These are phyloP conservation scores for Aureobasidium melanogenum DNA, from an alignment of 2,329 filamentous ascomycete species.

Conservation along the genomic window DNA sequence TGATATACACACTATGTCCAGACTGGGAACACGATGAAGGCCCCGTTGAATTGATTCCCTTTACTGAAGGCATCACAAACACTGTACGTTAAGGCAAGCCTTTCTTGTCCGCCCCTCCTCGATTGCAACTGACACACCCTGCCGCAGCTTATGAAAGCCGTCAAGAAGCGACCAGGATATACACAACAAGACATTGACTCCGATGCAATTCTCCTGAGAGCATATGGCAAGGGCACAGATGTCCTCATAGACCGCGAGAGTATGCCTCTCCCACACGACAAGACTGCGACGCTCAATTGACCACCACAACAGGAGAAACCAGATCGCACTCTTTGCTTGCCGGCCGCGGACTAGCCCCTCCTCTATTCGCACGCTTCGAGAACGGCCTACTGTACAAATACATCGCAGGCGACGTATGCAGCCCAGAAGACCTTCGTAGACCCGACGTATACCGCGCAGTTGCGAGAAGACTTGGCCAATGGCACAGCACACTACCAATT, in stretches of 20 bases:
- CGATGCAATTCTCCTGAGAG: slow-evolving; percentile 79
- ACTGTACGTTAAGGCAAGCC: slow-evolving; percentile 47
- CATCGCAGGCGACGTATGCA: slow-evolving; percentile 71
- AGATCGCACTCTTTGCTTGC: slow-evolving; percentile 77
- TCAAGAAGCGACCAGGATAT: slow-evolving; percentile 59
- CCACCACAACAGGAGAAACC: slow-evolving; percentile 43
- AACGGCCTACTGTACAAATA: slow-evolving; percentile 95
- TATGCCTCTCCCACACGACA: slow-evolving; percentile 43
- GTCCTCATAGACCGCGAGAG: slow-evolving; percentile 92
- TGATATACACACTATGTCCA: slow-evolving; percentile 72
- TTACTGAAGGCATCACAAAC: slow-evolving; percentile 98
- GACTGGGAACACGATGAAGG: slow-evolving; percentile 69
- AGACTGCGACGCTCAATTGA: neutral
- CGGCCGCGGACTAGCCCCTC: slow-evolving; percentile 71
- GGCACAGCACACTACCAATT: slow-evolving; percentile 69
- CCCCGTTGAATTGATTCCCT: slow-evolving; percentile 74
- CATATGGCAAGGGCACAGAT: slow-evolving; percentile 90
- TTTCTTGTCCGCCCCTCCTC: neutral
- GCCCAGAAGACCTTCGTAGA: slow-evolving; percentile 68
- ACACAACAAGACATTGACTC: slow-evolving; percentile 70
- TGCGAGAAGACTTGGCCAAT: slow-evolving; percentile 76
- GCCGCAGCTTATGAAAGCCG: slow-evolving; percentile 59
- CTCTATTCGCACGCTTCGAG: slow-evolving; percentile 81
- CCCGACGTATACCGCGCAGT: slow-evolving; percentile 73
- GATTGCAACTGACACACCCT: slow-evolving; percentile 6